Base-by-base conservation (phyloP, 805 yeast species). In the Ogataea nakhonphanomensis region DNA sequence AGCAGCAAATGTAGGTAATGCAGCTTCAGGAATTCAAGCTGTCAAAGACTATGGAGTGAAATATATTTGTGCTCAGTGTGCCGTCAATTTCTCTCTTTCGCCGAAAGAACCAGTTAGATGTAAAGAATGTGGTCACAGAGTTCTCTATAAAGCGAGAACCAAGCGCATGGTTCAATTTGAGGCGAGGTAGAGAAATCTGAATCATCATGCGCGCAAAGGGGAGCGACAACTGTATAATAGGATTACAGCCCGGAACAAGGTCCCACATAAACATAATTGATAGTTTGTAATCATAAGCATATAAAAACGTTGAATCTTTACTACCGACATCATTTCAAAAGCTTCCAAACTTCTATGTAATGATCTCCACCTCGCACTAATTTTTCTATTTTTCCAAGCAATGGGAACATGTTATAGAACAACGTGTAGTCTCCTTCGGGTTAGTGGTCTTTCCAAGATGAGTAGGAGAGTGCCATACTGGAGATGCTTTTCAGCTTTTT, bases 101-200 rank as follows among this genome's bases (percentile, higher is more conserved):
- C 88, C 91, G 68, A 87, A 85, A 53, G 99, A 93, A 64, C 95
- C 98, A 23, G 95, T 93, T 50, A 85, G 98, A 71, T 93, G 99
- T 70, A 90, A 89, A 68, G 95, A 90, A 54, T 93, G 99, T 68
- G 99, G 99, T 49, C 98, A 93, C 70, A 84, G 99, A 70, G 97
- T 93, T 45, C 72, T 93, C 48, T 87, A 91, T 72, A 93, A 93
- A 72, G 95, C 96, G 47, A 84, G 99, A 72, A 91, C 98, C 35
- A 86, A 90, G 74, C 80, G 98, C 72, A 87, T 91, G 95, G 95
- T 84, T 38, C 90, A 84, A 66, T 84, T 83, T 59, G 90, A 83
- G 64, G 90, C 91, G 23, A 77, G 90, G 62, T 83, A 58, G 63
- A 8, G 5, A 7, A 10, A 9, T 35, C 13, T 10, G n/a, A 8